These are phyloP conservation scores for Lasiodiplodia hormozganensis DNA, from an alignment of 2,329 filamentous ascomycete genomes.

Conservation along the genomic window DNA sequence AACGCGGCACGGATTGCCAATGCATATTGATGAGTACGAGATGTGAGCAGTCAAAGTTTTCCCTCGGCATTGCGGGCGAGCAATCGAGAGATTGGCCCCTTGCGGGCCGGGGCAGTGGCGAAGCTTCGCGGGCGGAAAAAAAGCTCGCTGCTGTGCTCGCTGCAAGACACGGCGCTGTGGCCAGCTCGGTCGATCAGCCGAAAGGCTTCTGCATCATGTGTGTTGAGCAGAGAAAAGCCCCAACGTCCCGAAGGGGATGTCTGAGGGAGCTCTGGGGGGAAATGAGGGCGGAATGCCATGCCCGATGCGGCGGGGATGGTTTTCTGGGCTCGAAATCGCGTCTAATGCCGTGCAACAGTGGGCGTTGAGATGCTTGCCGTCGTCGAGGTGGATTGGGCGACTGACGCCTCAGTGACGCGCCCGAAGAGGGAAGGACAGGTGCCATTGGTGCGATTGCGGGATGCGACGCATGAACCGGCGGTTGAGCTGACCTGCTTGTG, in stretches of 20 bases:
- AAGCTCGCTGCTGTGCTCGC: slow-evolving; percentile 15
- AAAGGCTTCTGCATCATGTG: slow-evolving; percentile 26
- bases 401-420: slow-evolving; percentile 22
- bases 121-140: slow-evolving; percentile 14
- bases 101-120: slow-evolving; percentile 16
- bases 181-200: slow-evolving; percentile 29
- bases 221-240: slow-evolving; percentile 25
- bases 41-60: slow-evolving; percentile 20
- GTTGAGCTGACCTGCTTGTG: slow-evolving; percentile 11
- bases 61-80: not conserved
- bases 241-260: slow-evolving; percentile 17
- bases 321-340: not conserved
- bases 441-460: slow-evolving; percentile 19
- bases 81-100: slow-evolving; percentile 12
- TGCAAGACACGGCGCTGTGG: slow-evolving; percentile 26
- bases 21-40: slow-evolving; percentile 1
- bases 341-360: slow-evolving; percentile 23
- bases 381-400: not conserved
- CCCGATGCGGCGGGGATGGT: slow-evolving; percentile 1
- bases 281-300: slow-evolving; percentile 9
- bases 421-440: not conserved
- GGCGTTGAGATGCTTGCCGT: slow-evolving; percentile 10
- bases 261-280: slow-evolving; percentile 9
- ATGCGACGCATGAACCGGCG: slow-evolving; percentile 19
- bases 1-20: not conserved